Evolutionary conservation across 768 basidiomycete species (phyloP), one percentile per base, ranked within the genome.

Genomic region (Suillus placidus): DNA sequence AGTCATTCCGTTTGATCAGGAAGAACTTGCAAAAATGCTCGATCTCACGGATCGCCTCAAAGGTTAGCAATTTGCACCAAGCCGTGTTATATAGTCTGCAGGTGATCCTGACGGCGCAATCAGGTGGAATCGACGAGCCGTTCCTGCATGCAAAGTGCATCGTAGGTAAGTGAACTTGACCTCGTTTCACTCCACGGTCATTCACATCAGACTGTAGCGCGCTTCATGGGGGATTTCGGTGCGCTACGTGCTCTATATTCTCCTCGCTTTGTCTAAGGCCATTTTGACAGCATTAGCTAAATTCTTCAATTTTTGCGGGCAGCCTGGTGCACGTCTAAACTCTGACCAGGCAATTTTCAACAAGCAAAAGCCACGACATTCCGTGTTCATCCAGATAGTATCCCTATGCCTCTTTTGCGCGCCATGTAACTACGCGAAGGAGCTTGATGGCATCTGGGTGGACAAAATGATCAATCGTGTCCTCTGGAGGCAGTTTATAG

Each of bases 151-250:
- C 23, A 26, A 43, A 20, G 10, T 42, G 37, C 16, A 47, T 62
- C 37, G 12, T 60, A 32, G 42, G 49, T 49, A 26, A 62, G 60
- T 34, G 5, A n/a, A 5, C 1, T 20, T 40, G 18, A 30, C 38
- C 2, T 20, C 6, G 16, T 63, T 47, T 37, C 16, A 18, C 34
- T 26, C 20, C 4, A 26, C 16, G 30, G 35, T 57, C 26, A n/a
- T 47, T 20, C 23, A 26, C 16, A 42, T 64, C n/a, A 32, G 38
- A 37, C 60, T 38, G 51, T 60, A 84, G 82, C 76, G 32, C 77
- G 80, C 14, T 67, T 83, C 10, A 82, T 86, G 83, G 73, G 71
- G 51, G 66, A 77, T 9, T 82, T 83, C 61, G 70, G 83, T 83
- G 68, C 37, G 73, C 67, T 18, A n/a, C 58, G 20, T 26, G 20